Evolutionary conservation across 2,329 filamentous ascomycete species (phyloP).

Genomic region (Aspergillus versicolor): DNA sequence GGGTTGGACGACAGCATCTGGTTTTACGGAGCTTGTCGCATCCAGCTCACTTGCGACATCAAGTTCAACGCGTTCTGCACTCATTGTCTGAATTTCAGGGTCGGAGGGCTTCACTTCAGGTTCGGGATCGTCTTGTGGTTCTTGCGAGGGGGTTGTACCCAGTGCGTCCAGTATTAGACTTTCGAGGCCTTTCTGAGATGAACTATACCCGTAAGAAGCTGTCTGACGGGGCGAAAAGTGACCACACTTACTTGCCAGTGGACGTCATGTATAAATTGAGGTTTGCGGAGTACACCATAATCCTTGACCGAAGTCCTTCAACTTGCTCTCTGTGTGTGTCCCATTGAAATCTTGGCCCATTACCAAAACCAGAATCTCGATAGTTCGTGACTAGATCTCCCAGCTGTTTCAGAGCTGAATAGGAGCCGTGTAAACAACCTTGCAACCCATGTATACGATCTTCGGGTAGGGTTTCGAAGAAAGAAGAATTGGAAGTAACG

Average conservation of each 20-base stretch:
- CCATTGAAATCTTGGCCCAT: conserved; percentile 32
- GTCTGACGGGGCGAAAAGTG: not conserved
- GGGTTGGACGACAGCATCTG: not conserved
- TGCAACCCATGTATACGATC: conserved; percentile 23
- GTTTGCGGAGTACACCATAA: conserved; percentile 31
- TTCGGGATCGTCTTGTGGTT: not conserved
- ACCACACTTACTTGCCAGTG: conserved; percentile 25
- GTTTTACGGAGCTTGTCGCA: not conserved
- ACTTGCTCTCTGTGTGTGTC: conserved; percentile 26
- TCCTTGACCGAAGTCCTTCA: conserved; percentile 27
- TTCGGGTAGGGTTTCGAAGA: conserved; percentile 23
- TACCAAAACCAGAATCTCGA: conserved; percentile 19
- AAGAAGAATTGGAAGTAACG: conserved; percentile 23
- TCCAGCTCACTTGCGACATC: not conserved
- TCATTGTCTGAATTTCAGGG: not conserved
- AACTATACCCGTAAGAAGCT: conserved; percentile 16
- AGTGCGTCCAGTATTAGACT: conserved; percentile 21
- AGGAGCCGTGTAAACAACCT: conserved; percentile 24
- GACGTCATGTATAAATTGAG: conserved; percentile 30
- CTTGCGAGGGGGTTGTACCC: conserved; percentile 17
- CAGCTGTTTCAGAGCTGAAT: conserved; percentile 24
- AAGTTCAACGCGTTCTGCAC: not conserved
- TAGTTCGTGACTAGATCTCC: conserved; percentile 24
- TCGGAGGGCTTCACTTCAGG: not conserved
- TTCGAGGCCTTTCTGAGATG: conserved; percentile 25